phyloP scores from a whole-genome alignment of 306 rosid genomes.

The Lablab purpureus region DNA sequence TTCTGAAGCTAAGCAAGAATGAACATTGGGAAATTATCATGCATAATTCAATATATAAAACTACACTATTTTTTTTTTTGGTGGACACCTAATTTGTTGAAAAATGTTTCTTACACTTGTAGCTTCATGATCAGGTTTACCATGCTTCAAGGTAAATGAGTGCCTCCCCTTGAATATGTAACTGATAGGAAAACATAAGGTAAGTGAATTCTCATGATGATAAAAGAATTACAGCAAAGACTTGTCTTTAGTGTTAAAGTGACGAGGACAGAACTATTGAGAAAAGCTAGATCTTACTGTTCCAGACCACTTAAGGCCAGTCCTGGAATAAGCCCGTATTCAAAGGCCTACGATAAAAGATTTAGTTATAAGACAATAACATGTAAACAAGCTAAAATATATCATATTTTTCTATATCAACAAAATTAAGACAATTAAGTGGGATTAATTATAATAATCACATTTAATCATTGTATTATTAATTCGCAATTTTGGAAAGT shows the following conservation, averaged over 20 bases:
- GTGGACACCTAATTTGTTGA: slow-evolving; percentile 9
- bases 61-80: neutral
- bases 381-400: slow-evolving; percentile 8
- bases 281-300: slow-evolving; percentile 70
- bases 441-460: neutral
- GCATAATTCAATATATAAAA: slow-evolving; percentile 10
- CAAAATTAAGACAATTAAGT: slow-evolving; percentile 3
- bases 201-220: slow-evolving; percentile 38
- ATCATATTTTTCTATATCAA: slow-evolving; percentile 6
- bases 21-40: slow-evolving; percentile 9
- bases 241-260: slow-evolving; percentile 28
- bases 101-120: slow-evolving; percentile 70
- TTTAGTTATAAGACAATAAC: slow-evolving; percentile 32
- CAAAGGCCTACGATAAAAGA: slow-evolving; percentile 72
- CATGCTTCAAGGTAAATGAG: slow-evolving; percentile 85
- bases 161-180: slow-evolving; percentile 85
- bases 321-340: slow-evolving; percentile 90
- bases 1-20: slow-evolving; percentile 9
- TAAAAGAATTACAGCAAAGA: slow-evolving; percentile 26
- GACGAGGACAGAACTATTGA: slow-evolving; percentile 33
- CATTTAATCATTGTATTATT: neutral
- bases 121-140: slow-evolving; percentile 91
- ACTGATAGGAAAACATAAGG: slow-evolving; percentile 56
- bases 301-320: slow-evolving; percentile 86
- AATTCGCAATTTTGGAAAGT: neutral